Evolutionary conservation across 495 filamentous ascomycete genomes (phyloP).

Genomic region (Aspergillus biplanus): DNA sequence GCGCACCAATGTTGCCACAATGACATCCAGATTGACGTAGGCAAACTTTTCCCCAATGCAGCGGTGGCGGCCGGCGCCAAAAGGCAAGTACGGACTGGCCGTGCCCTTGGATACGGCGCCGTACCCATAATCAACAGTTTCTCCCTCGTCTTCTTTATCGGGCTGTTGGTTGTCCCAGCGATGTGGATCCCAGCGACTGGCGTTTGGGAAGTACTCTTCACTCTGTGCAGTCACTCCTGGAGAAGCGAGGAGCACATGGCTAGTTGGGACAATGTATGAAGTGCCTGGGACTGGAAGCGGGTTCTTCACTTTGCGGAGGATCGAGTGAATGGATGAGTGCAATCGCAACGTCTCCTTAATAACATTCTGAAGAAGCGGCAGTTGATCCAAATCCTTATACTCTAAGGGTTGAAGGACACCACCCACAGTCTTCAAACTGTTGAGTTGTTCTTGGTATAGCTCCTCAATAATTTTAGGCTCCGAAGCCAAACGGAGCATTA

Average conservation of each 20-base stretch:
- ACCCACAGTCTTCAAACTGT: slow-evolving; percentile 60
- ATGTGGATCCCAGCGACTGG: slow-evolving; percentile 81
- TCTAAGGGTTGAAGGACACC: slow-evolving; percentile 58
- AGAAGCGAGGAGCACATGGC: slow-evolving; percentile 77
- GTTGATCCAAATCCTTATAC: slow-evolving; percentile 69
- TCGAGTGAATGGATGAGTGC: slow-evolving; percentile 81
- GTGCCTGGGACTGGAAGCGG: slow-evolving; percentile 80
- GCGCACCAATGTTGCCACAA: slow-evolving; percentile 78
- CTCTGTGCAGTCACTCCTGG: slow-evolving; percentile 76
- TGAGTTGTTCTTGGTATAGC: slow-evolving; percentile 62
- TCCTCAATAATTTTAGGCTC: slow-evolving; percentile 61
- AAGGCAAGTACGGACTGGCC: slow-evolving; percentile 86
- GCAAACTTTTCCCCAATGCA: slow-evolving; percentile 99
- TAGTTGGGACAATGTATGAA: slow-evolving; percentile 73
- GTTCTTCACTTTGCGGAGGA: slow-evolving; percentile 81
- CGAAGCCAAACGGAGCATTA: slow-evolving; percentile 59
- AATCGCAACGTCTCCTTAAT: slow-evolving; percentile 82
- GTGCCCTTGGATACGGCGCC: slow-evolving; percentile 90
- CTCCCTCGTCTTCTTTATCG: slow-evolving; percentile 58
- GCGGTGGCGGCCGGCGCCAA: slow-evolving; percentile 89
- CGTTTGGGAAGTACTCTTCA: slow-evolving; percentile 76
- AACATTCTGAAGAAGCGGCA: slow-evolving; percentile 69
- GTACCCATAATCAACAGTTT: slow-evolving; percentile 87
- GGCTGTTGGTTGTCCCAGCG: slow-evolving; percentile 72
- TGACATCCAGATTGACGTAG: slow-evolving; percentile 86